phyloP scores from a whole-genome alignment of 164 flowering plant genomes.

The Annona squamosa region DNA sequence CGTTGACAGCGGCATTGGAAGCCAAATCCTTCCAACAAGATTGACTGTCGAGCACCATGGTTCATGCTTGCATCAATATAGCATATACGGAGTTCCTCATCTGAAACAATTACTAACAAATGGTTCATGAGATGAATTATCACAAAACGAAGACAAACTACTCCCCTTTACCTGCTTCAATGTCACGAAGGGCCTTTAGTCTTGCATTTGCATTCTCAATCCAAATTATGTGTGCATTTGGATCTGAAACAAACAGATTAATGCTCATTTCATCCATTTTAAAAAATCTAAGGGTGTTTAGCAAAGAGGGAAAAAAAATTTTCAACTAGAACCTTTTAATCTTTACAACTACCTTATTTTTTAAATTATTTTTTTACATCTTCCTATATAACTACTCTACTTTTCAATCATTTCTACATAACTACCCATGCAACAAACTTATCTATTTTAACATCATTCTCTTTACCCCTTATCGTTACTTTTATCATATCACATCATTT shows the following conservation, averaged over 20 bases:
- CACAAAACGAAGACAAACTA: background rate
- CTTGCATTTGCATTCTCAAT: slow-evolving; percentile 66
- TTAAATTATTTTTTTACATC: too few species aligned
- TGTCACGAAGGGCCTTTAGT: slow-evolving; percentile 73
- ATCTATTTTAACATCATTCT: too few species aligned
- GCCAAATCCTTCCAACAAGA: slow-evolving; percentile 61
- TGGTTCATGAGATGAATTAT: background rate
- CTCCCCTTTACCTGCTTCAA: slow-evolving; percentile 56
- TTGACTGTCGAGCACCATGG: slow-evolving; percentile 49
- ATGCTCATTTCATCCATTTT: background rate
- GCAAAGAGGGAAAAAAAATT: background rate
- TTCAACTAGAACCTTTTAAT: background rate
- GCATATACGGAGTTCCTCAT: slow-evolving; percentile 87
- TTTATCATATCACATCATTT: too few species aligned
- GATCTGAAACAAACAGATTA: slow-evolving; percentile 43
- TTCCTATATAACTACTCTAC: too few species aligned
- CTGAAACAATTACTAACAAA: slow-evolving; percentile 24
- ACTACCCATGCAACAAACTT: too few species aligned
- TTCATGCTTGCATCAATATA: slow-evolving; percentile 89
- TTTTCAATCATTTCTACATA: too few species aligned
- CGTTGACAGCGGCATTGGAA: slow-evolving; percentile 58
- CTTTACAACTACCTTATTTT: too few species aligned
- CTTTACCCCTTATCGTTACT: too few species aligned
- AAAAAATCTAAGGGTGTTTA: too few species aligned
- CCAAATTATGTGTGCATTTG: slow-evolving; percentile 85